phyloP scores from a whole-genome alignment of 495 filamentous ascomycete genomes.

The Glarea lozoyensis region DNA sequence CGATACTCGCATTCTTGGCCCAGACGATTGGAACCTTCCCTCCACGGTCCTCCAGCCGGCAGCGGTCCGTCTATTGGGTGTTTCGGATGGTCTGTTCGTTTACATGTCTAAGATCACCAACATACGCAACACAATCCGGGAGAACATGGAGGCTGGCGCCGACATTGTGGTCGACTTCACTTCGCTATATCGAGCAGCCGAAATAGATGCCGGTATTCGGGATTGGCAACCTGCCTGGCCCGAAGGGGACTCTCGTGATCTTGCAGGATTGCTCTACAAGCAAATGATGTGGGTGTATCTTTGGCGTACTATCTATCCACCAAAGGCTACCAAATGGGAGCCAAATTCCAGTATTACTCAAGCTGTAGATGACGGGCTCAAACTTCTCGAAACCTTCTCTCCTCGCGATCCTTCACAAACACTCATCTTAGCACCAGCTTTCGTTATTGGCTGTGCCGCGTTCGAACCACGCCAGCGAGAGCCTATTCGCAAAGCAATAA shows the following conservation, averaged over 20 bases:
- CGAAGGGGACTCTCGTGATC: conserved; percentile 60
- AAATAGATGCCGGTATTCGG: conserved; percentile 68
- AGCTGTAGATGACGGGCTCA: conserved; percentile 72
- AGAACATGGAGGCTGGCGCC: conserved; percentile 49
- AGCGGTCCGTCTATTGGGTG: conserved; percentile 67
- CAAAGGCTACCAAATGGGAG: conserved; percentile 25
- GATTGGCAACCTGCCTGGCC: conserved; percentile 67
- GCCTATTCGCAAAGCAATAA: conserved; percentile 59
- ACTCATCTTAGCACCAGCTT: conserved; percentile 79
- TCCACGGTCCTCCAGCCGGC: conserved; percentile 66
- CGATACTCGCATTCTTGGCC: conserved; percentile 5
- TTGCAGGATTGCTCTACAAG: conserved; percentile 73
- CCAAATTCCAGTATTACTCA: conserved; percentile 54
- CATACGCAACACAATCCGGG: conserved; percentile 67
- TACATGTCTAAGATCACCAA: conserved; percentile 73
- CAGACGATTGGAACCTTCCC: conserved; percentile 51
- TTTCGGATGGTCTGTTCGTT: conserved; percentile 77
- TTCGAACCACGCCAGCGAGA: conserved; percentile 63
- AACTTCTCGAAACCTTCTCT: conserved; percentile 51
- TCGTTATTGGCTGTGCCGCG: conserved; percentile 80
- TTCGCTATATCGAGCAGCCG: conserved; percentile 62
- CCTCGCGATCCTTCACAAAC: conserved; percentile 53
- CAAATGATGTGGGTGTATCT: conserved; percentile 91
- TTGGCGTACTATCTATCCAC: conserved; percentile 74
- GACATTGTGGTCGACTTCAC: conserved; percentile 69